Percentiles rank a stretch among this genome's conserved stretches.
These are phyloP conservation scores for Diplodia corticola DNA, from an alignment of 2,329 filamentous ascomycete species.

Conservation along the genomic window DNA sequence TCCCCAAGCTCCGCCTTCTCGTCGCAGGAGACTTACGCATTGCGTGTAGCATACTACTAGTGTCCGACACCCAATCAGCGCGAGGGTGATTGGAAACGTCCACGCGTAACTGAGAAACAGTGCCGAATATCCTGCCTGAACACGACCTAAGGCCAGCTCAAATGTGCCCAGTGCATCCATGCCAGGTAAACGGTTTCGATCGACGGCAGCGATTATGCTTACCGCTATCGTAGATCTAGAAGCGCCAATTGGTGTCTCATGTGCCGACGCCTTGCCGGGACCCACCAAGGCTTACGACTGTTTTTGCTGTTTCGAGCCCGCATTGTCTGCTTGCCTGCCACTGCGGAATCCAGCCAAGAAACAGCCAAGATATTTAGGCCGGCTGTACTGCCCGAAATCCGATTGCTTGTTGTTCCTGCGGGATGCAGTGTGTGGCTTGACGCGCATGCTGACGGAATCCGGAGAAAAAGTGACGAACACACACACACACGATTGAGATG, in stretches of 20 bases:
- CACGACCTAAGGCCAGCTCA: not conserved
- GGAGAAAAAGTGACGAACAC: not conserved
- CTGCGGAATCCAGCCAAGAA: conserved; percentile 13
- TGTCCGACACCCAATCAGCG: not conserved
- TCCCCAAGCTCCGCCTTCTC: not conserved
- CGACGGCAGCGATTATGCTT: not conserved
- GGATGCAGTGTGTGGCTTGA: not conserved
- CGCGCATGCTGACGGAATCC: not conserved
- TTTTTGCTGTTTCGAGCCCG: conserved; percentile 11
- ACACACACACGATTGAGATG: not conserved
- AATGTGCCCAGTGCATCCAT: not conserved
- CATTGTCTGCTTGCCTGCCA: not conserved
- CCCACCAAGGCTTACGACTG: conserved; percentile 16
- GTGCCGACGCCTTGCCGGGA: not conserved
- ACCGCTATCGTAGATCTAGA: conserved; percentile 1
- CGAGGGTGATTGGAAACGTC: not conserved
- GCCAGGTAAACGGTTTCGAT: conserved; percentile 1
- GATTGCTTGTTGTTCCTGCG: conserved; percentile 2
- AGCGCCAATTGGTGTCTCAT: not conserved
- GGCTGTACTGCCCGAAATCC: not conserved
- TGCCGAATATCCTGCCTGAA: not conserved
- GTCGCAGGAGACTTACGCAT: not conserved
- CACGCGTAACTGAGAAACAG: not conserved
- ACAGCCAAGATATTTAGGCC: not conserved
- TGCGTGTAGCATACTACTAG: not conserved